These are phyloP conservation scores for Pleurotus tuber-regium DNA, from an alignment of 768 basidiomycete genomes.

Conservation along the genomic window DNA sequence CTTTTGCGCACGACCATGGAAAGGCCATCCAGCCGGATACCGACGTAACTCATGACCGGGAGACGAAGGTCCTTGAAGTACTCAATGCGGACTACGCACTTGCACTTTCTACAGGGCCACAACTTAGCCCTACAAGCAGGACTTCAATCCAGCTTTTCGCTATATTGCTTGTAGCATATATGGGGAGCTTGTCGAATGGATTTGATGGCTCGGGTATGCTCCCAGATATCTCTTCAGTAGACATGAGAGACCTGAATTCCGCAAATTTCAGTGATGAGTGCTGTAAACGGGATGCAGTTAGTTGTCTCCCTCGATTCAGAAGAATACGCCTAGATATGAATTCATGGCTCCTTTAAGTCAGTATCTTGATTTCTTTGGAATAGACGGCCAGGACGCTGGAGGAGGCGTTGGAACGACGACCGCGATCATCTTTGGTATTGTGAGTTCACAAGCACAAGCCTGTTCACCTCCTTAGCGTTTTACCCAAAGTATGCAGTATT, in stretches of 20 bases:
- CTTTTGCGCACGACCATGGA: neutral
- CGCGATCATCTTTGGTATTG: constrained; percentile 45
- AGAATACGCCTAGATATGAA: too few species aligned
- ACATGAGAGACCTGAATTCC: too few species aligned
- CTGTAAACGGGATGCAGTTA: constrained; percentile 46
- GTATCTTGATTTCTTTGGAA: constrained; percentile 39
- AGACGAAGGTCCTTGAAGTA: constrained; percentile 25
- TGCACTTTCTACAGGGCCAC: constrained; percentile 41
- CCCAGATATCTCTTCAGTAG: neutral
- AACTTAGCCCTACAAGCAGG: constrained; percentile 34
- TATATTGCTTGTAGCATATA: constrained; percentile 40
- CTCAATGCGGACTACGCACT: constrained; percentile 42
- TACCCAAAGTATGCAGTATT: constrained; percentile 30
- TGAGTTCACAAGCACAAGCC: constrained; percentile 17
- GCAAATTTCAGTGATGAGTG: constrained; percentile 41
- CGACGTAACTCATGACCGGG: neutral
- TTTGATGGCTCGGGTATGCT: constrained; percentile 43
- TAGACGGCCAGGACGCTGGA: constrained; percentile 35
- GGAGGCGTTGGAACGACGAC: constrained; percentile 43
- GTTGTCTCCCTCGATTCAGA: too few species aligned
- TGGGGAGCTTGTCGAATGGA: constrained; percentile 45
- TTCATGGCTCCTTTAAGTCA: too few species aligned
- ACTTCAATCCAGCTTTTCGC: constrained; percentile 40
- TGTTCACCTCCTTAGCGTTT: too few species aligned
- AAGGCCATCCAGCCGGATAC: neutral